phyloP scores from a whole-genome alignment of 495 filamentous ascomycete genomes.

The Xylaria acuta region DNA sequence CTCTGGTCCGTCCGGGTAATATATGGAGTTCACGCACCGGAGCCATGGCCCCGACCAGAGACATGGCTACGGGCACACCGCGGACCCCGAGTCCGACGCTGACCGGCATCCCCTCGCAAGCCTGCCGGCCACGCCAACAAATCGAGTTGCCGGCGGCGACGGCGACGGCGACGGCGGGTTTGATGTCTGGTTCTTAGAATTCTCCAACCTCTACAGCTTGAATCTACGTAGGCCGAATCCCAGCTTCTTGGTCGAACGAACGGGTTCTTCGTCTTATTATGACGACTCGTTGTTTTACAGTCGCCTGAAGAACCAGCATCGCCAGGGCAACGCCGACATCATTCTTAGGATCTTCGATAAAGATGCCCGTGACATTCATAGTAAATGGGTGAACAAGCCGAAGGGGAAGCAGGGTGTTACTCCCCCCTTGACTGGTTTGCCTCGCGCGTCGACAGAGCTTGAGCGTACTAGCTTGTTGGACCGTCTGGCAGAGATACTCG shows the following conservation, averaged over 20 bases:
- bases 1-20: neutral
- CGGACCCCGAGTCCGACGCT: conserved; percentile 3
- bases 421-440: conserved; percentile 30
- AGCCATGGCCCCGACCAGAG: conserved; percentile 19
- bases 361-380: conserved; percentile 34
- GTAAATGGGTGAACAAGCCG: conserved; percentile 39
- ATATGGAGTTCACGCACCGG: conserved; percentile 11
- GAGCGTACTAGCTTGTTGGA: conserved; percentile 29
- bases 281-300: conserved; percentile 35
- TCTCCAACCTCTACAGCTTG: conserved; percentile 39
- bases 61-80: conserved; percentile 2
- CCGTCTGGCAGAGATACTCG: conserved; percentile 31
- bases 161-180: conserved; percentile 22
- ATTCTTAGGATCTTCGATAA: conserved; percentile 33
- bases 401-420: conserved; percentile 26
- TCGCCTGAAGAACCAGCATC: conserved; percentile 32
- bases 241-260: conserved; percentile 30
- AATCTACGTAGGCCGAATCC: conserved; percentile 33
- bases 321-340: conserved; percentile 26
- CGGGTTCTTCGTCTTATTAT: conserved; percentile 27
- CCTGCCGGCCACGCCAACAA: conserved; percentile 26
- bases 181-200: conserved; percentile 42
- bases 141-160: neutral
- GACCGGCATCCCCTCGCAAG: conserved; percentile 1
- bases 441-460: conserved; percentile 33